Evolutionary conservation across 2,329 filamentous ascomycete genomes (phyloP), one percentile per base, ranked within the genome.

Genomic region (Penicillium paneum): DNA sequence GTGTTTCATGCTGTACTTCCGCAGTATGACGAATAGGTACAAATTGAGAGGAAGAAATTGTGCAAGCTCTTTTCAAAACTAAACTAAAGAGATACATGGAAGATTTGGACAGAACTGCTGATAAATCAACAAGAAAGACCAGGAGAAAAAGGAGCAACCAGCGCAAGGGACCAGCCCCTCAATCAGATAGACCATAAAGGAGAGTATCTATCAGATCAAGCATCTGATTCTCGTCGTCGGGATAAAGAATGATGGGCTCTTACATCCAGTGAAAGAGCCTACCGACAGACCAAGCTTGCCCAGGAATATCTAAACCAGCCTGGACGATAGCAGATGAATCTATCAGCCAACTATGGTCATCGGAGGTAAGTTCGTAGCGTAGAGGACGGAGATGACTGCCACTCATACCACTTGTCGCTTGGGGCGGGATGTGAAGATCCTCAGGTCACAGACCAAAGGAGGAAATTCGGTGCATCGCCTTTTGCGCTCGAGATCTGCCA

Each of bases 241-340:
- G 51, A 54, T 40, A 60, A 62, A 59, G 41, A 60, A 51, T 24
- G 48, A 55, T 52, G 7, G 32, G 41, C 56, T 59, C 48, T 43
- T 57, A 61, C 64, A 68, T 51, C 65, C 71, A 63, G 69, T 68
- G 65, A 66, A 62, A 47, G 48, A 57, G 45, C 39, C 50, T 50
- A 54, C 63, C 51, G 52, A 60, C 57, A 57, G 55, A 52, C 48
- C 64, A 60, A 67, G 71, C 68, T 58, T 65, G 64, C 69, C 70
- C 71, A 70, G 72, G 70, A 65, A 63, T 45, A 52, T 54, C 53
- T 58, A 63, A 67, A 54, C 76, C 73, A 78, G 77, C 77, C 73
- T 72, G 73, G 75, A 78, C 74, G 67, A 76, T 81, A 81, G 79
- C 76, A 72, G 78, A 81, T 81, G 79, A 79, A 55, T 78, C 79